Base-by-base conservation (phyloP, 2,329 filamentous ascomycete genomes). In the Neurospora crassa region DNA sequence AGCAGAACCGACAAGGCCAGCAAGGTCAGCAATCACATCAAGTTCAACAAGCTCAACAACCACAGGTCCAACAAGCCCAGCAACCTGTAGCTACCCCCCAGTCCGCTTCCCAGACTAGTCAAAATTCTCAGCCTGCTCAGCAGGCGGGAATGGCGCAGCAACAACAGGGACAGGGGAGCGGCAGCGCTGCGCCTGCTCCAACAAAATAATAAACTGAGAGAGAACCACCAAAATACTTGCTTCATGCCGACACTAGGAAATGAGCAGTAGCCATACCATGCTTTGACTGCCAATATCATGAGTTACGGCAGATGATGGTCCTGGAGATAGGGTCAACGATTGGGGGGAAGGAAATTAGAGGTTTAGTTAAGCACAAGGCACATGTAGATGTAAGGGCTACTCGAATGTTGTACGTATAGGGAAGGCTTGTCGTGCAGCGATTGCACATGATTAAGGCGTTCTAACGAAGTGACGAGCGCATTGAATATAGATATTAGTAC, bases 131-230 rank as follows among this genome's bases (percentile, higher is more conserved):
- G 70, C 37, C 40, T 12, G 74, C 69, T 42, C 75, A 72, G 29
- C 74, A 74, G 45, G 78, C 78, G 18, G 79, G 78, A 69, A 71
- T 59, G 14, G 76, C 75, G 5, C 72, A 53, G 2, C 74, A 76
- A 40, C 75, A 75, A 40, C 76, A 77, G 29, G 71, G 76, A 68
- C 76, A 76, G 69, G 53, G 74, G 12, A 78, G 76, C 68, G 75
- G 76, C 24, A 77, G 76, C 41, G 76, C 75, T 14, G 76, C 76
- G 7, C 76, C 76, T 24, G 75, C 67, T 24, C 72, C 74, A 14
- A 69, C 72, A 18, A 75, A 76, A 69, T 76, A 74, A 68, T 40
- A 45, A 67, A n/a, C 12, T 67, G 14, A 29, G n/a, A 20, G 53
- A 14, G n/a, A 20, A 41, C 40, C 18, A 16, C 40, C 41, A 41